These are phyloP conservation scores for Tolypocladium cylindrosporum DNA, from an alignment of 2,329 filamentous ascomycete genomes.

Conservation along the genomic window DNA sequence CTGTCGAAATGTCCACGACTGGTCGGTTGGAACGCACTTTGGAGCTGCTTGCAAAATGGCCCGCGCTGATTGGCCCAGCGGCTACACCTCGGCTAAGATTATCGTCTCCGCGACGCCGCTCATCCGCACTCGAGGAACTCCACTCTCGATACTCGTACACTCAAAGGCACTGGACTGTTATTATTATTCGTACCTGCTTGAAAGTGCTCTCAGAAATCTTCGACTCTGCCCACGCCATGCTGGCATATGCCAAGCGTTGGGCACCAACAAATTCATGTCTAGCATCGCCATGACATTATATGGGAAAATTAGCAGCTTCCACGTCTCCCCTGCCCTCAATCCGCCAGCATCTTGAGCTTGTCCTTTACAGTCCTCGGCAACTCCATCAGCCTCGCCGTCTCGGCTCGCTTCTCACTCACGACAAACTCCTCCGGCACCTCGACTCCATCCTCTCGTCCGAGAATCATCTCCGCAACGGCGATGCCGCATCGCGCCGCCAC, in stretches of 20 bases:
- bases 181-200: neutral
- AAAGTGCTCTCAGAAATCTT: neutral
- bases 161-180: too few species aligned
- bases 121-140: neutral
- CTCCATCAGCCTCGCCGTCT: slow-evolving; percentile 9
- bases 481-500: slow-evolving; percentile 58
- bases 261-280: neutral
- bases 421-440: slow-evolving; percentile 34
- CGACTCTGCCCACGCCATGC: too few species aligned
- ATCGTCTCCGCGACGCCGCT: neutral
- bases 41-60: slow-evolving; percentile 13
- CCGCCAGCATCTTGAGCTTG: slow-evolving; percentile 1
- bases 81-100: slow-evolving; percentile 7
- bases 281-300: neutral
- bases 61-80: slow-evolving; percentile 12
- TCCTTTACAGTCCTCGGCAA: slow-evolving; percentile 7
- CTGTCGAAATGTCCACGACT: slow-evolving; percentile 23
- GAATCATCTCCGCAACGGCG: slow-evolving; percentile 51
- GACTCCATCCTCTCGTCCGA: slow-evolving; percentile 26
- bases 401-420: slow-evolving; percentile 22
- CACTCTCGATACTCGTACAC: neutral
- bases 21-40: neutral
- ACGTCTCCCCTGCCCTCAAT: neutral
- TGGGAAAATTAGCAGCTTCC: neutral
- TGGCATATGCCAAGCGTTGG: neutral